A percentile compares a stretch with the other conserved stretches of the same genome.
Conservation (phyloP, 2,329 filamentous ascomycete genomes). For the Claviceps humidiphila region DNA sequence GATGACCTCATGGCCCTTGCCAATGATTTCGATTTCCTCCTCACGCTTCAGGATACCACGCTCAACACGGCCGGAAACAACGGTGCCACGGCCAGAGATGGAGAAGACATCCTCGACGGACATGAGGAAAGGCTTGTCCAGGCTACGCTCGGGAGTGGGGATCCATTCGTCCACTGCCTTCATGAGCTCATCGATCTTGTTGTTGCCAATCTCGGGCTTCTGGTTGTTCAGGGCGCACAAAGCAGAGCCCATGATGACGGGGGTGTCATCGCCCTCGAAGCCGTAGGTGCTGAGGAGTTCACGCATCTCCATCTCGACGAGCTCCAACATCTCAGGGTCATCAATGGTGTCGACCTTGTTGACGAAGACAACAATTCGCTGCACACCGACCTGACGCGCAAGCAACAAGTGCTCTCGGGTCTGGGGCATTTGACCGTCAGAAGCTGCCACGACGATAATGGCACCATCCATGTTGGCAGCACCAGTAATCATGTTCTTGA, state of each 20-base stretch:
- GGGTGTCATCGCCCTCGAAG: constrained; percentile 96
- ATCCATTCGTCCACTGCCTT: constrained; percentile 90
- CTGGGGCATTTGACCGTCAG: constrained; percentile 99
- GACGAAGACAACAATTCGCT: constrained; percentile 97
- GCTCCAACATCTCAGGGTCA: constrained; percentile 98
- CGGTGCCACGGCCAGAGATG: constrained; percentile 86
- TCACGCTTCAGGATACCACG: constrained; percentile 90
- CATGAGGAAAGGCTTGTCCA: constrained; percentile 99
- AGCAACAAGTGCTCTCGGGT: constrained; percentile 96
- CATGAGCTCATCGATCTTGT: constrained; percentile 87
- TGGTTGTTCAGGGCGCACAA: constrained; percentile 85
- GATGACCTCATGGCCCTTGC: constrained; percentile 68
- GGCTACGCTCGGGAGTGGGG: constrained; percentile 81
- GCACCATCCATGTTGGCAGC: constrained; percentile 98
- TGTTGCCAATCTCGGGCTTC: constrained; percentile 69
- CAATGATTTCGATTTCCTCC: constrained; percentile 85
- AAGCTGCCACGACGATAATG: constrained; percentile 96
- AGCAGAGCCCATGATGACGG: constrained; percentile 92
- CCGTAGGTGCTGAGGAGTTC: constrained; percentile 86
- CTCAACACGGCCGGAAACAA: constrained; percentile 94
- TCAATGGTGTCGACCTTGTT: constrained; percentile 98
- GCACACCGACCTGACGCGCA: constrained; percentile 93
- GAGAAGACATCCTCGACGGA: constrained; percentile 90
- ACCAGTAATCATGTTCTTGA: constrained; percentile 99
- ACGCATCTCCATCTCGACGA: constrained; percentile 99